phyloP scores from a whole-genome alignment of 2,329 filamentous ascomycete species.

The Rhynchosporium graminicola region DNA sequence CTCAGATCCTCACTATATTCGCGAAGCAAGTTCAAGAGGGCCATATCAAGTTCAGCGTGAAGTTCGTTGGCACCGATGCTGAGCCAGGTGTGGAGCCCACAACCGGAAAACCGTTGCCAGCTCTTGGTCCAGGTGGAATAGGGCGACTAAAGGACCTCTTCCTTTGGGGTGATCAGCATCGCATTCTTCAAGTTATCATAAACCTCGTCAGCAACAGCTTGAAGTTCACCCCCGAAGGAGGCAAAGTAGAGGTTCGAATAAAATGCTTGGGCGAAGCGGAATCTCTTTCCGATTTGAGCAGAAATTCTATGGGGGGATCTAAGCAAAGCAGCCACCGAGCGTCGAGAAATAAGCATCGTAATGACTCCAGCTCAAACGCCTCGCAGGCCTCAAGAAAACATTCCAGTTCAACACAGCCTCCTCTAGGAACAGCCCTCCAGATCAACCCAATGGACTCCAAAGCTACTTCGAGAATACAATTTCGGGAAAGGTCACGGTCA shows the following conservation, averaged over 20 bases:
- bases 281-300: constrained; percentile 28
- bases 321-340: constrained; percentile 34
- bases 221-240: constrained; percentile 82
- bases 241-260: constrained; percentile 75
- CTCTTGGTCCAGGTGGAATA: constrained; percentile 54
- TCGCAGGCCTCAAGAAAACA: constrained; percentile 51
- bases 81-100: constrained; percentile 24
- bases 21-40: constrained; percentile 85
- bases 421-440: constrained; percentile 54
- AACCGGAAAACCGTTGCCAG: constrained; percentile 48
- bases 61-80: constrained; percentile 61
- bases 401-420: constrained; percentile 36
- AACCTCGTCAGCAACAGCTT: constrained; percentile 89
- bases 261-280: constrained; percentile 64
- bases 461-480: constrained; percentile 39
- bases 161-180: constrained; percentile 88
- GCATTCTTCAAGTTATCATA: constrained; percentile 90
- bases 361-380: constrained; percentile 43
- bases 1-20: constrained; percentile 83
- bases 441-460: constrained; percentile 61
- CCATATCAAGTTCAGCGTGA: constrained; percentile 70
- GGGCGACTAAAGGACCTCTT: constrained; percentile 39
- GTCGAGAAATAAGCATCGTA: constrained; percentile 31
- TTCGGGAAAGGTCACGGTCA: constrained; percentile 58
- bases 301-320: constrained; percentile 35